Conservation (phyloP, 345 rosid genomes). For the Gossypium raimondii region DNA sequence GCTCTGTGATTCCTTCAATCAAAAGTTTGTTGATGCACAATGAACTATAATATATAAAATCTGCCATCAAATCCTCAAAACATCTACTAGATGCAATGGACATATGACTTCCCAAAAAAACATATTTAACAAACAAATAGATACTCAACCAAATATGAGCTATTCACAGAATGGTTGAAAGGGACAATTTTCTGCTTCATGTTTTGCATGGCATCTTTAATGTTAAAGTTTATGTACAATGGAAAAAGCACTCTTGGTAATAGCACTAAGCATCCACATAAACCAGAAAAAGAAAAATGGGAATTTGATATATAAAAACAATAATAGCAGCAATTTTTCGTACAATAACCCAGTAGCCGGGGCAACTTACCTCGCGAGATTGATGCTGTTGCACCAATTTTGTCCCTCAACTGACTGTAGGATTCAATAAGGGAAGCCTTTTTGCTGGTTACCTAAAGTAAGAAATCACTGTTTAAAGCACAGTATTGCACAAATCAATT, state of each 20-base stretch:
- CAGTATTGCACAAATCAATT: conserved; percentile 27
- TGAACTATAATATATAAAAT: background rate
- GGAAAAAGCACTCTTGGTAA: background rate
- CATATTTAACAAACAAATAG: background rate
- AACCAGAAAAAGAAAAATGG: background rate
- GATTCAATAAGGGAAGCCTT: conserved; percentile 75
- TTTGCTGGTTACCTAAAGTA: conserved; percentile 69
- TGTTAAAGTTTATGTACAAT: background rate
- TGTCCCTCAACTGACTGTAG: conserved; percentile 60
- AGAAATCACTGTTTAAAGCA: conserved; percentile 5
- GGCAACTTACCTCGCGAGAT: conserved; percentile 58
- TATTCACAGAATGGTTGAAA: background rate
- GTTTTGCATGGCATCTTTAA: background rate
- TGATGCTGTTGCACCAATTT: conserved; percentile 62
- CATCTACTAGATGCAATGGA: background rate
- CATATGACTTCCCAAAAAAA: background rate
- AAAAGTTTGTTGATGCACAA: background rate
- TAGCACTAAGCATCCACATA: background rate
- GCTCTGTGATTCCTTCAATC: background rate
- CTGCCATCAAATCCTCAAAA: background rate
- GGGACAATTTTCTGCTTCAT: background rate
- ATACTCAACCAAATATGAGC: background rate
- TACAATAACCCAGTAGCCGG: background rate
- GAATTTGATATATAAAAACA: background rate
- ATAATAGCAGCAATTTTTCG: background rate